Conservation (phyloP, 345 rosid species). For the Brassica rapa region DNA sequence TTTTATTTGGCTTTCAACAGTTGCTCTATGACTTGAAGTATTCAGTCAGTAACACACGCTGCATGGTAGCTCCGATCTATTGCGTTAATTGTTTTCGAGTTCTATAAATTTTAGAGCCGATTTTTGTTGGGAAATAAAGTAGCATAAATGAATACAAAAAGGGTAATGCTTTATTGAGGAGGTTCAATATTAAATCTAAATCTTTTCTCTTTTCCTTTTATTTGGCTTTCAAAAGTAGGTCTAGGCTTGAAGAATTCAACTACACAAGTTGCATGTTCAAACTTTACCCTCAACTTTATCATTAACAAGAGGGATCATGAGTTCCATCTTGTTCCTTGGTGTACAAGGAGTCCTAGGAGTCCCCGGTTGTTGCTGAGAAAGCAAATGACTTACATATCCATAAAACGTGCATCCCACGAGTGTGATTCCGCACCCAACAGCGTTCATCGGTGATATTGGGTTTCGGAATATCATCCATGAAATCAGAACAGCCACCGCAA, state of each 20-base stretch:
- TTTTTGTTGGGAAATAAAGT: too few relatives aligned
- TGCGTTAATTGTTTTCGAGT: too few relatives aligned
- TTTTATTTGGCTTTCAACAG: too few relatives aligned
- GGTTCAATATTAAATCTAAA: too few relatives aligned
- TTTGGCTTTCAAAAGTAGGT: too few relatives aligned
- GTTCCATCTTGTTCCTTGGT: slow-evolving; percentile 62
- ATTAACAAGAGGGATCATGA: slow-evolving; percentile 79
- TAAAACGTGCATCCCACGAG: slow-evolving; percentile 89
- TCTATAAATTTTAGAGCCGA: too few relatives aligned
- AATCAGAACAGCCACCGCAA: slow-evolving; percentile 79
- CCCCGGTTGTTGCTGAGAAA: slow-evolving; percentile 68
- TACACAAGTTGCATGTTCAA: slow-evolving; percentile 27
- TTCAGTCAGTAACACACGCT: not conserved
- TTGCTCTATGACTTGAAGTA: not conserved
- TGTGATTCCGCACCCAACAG: slow-evolving; percentile 84
- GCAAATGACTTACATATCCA: slow-evolving; percentile 82
- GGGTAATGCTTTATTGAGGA: not conserved
- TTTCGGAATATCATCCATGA: slow-evolving; percentile 86
- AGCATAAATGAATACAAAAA: not conserved
- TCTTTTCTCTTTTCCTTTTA: too few relatives aligned
- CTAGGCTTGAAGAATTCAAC: not conserved
- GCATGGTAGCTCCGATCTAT: not conserved
- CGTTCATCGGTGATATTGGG: slow-evolving; percentile 74
- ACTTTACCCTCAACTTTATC: slow-evolving; percentile 80
- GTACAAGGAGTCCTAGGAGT: slow-evolving; percentile 78